Base-by-base conservation (phyloP, 1,284 basidiomycete species). In the Pseudozyma tsukubaensis region DNA sequence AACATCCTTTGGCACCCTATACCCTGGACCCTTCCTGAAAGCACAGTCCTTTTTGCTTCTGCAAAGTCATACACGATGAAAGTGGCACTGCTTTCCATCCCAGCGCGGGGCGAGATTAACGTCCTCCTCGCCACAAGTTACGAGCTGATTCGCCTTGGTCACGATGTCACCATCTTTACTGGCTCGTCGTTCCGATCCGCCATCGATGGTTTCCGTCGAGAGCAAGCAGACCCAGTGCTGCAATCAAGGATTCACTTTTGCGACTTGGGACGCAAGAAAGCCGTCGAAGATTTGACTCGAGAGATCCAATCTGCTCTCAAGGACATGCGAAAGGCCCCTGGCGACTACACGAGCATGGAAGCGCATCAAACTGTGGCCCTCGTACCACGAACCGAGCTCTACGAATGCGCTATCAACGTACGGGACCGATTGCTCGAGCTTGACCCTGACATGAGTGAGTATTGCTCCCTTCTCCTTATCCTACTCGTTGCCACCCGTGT, bases 401-500 rank as follows among this genome's bases (percentile, higher is more conserved):
- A 64, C 18, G 68, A 68, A 8, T 57, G 69, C 1, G 77, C 75
- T 3, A 68, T 61, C 12, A 18, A 34, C 2, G 66, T 78, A 18
- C 61, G 67, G 21, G 68, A 78, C 24, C 51, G 63, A 12, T 43
- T 76, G 36, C 61, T 66, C 34, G 39, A 65, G 35, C 35, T 73
- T 16, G 68, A 76, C 4, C 70, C 77, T n/a, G 73, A 78, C 42
- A 65, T 78, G 70, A 56, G 64, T 67, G 49, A 67, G 64, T 60
- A 5, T 4, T 3, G 21, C 29, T 21, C 10, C 19, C 13, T 42
- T 7, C 32, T 6, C 16, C 47, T 32, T 3, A n/a, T n/a, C n/a
- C n/a, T 8, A 45, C 24, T 21, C 8, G 18, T 16, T 7, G 16
- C 7, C 11, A 11, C 16, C 9, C 8, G 8, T 43, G 12, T 43